Evolutionary conservation across 2,329 filamentous ascomycete species (phyloP).

Genomic region (Colletotrichum neosansevieriae): DNA sequence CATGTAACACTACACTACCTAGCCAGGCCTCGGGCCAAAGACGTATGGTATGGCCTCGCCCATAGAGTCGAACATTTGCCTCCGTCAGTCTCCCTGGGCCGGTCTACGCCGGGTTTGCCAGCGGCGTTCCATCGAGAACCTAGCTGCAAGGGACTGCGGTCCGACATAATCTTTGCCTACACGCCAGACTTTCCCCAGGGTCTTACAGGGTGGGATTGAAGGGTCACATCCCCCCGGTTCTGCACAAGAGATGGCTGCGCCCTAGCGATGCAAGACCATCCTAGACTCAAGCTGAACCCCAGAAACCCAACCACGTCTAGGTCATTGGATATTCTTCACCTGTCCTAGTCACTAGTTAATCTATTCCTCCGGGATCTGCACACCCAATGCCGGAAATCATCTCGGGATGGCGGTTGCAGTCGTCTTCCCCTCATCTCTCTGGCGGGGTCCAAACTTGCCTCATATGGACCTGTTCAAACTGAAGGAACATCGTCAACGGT

Average conservation of each 20-base stretch:
- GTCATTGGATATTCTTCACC: constrained; percentile 16
- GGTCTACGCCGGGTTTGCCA: background rate
- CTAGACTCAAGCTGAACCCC: constrained; percentile 44
- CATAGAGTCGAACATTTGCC: background rate
- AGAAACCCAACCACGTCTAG: background rate
- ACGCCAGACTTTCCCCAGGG: constrained; percentile 17
- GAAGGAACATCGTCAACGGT: constrained; percentile 41
- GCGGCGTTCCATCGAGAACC: constrained; percentile 35
- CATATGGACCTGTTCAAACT: background rate
- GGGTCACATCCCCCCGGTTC: constrained; percentile 30
- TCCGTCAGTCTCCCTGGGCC: constrained; percentile 1
- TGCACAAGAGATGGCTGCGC: constrained; percentile 7
- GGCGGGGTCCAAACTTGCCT: background rate
- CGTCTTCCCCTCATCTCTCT: constrained; percentile 18
- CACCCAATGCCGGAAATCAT: constrained; percentile 45
- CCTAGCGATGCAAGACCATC: constrained; percentile 14
- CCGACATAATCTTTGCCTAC: constrained; percentile 47
- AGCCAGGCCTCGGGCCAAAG: too few species aligned
- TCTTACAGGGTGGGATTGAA: constrained; percentile 16
- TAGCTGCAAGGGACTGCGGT: constrained; percentile 52
- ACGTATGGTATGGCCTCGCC: background rate
- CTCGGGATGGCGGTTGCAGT: constrained; percentile 41
- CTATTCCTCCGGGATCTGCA: constrained; percentile 48
- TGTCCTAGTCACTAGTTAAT: constrained; percentile 44
- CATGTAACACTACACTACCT: too few species aligned